Base-by-base conservation (phyloP, 345 rosid genomes). In the Excoecaria cochinchinensis region DNA sequence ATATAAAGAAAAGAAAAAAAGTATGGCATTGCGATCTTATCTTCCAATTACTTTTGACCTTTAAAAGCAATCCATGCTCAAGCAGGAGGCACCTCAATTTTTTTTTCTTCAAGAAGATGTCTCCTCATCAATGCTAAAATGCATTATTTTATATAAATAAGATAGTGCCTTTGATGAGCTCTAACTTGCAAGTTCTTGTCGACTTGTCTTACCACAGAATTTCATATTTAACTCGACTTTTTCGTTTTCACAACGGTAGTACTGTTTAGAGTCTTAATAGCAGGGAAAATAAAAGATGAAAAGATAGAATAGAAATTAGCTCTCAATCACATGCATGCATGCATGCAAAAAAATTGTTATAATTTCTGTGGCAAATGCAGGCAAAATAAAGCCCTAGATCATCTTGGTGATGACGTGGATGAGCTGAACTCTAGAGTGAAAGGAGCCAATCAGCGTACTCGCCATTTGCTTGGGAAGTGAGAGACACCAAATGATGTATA, bases 361-460 rank as follows among this genome's bases (percentile, higher is more conserved):
- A 11, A 52, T 22, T 47, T 5, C 0, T 64, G 47, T 36, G 61
- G 55, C 10, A 8, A 24, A 56, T 72, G 66, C 80, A 80, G 83
- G 77, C 83, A 80, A 76, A 80, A 72, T 38, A 76, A 76, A 63
- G 75, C 83, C n/a, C 52, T 80, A 5, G 78, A 80, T 80, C 77
- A 80, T 73, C 83, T 80, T 11, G 22, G 74, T 39, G 80, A 52
- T 66, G 83, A 80, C 47, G 74, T 76, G 48, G 80, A 80, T 38
- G 83, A 80, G 77, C 69, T 80, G 46, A 80, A 80, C 67, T 72
- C 72, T 69, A 67, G 83, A 72, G 83, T 76, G 70, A 80, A 76
- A 80, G 80, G 83, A 60, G 83, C 80, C 42, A 80, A 80, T 69
- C 83, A 80, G 31, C 80, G 83, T 55, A 59, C 80, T 15, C 77